Base-by-base conservation (phyloP, 768 basidiomycete species). In the Leccinum uliginosum region DNA sequence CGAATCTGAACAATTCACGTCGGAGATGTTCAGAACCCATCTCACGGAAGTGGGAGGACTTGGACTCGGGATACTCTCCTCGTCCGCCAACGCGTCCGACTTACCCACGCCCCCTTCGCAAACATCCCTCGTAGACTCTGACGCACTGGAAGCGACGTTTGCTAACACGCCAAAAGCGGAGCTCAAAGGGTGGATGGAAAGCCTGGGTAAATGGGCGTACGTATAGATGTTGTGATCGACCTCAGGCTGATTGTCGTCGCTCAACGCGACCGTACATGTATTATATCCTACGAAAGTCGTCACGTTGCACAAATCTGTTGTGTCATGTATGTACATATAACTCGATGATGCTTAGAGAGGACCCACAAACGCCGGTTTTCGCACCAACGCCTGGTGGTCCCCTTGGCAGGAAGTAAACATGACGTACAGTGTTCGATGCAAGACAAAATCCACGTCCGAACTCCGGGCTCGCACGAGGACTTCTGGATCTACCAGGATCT, bases 11-110 rank as follows among this genome's bases (percentile, higher is more conserved):
- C 56, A 23, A 38, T 67, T 65, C 14, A 72, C 76, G 63, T 75
- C 76, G 17, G 62, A 69, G 49, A 59, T 46, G 12, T 67, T 73
- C 34, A 71, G 74, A 64, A 76, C 77, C 26, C 94, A 98, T 79
- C 77, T 92, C 63, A 95, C 96, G 34, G 83, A 90, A 55, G 91
- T 99, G 50, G 97, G 97, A 15, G 97, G 97, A 55, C 87, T 85
- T 62, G 96, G 96, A 10, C 80, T 96, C 17, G 96, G 96, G 58
- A 82, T 99, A 62, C 78, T 93, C 64, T 85, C 86, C 4, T 84
- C 83, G 23, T 78, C 80, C 26, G 51, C 59, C 23, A 21, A 51
- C 10, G 48, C 47, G 46, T 57, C 61, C 9, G 56, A 56, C 34
- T 62, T 66, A 1, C 60, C 60, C 19, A 75, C 75, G 4, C 69